Evolutionary conservation across 805 yeast species (phyloP).

Genomic region (Sungouiozyma intestinalis): DNA sequence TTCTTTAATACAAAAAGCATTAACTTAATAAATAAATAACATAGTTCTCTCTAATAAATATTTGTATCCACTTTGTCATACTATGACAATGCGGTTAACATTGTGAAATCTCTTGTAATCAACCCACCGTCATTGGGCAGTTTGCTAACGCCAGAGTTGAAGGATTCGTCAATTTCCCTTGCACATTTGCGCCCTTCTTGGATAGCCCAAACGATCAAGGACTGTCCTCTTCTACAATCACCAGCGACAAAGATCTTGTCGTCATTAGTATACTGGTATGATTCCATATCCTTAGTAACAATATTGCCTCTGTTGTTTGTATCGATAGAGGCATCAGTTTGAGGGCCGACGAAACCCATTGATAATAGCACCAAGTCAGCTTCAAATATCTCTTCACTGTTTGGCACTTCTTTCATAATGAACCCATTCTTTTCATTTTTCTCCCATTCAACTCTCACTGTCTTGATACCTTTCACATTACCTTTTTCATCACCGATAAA

Average conservation of each 20-base stretch:
- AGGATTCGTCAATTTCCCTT: slow-evolving; percentile 71
- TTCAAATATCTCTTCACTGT: slow-evolving; percentile 85
- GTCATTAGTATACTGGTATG: slow-evolving; percentile 46
- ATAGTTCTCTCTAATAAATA: not conserved
- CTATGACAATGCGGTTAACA: slow-evolving; percentile 67
- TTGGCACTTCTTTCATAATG: slow-evolving; percentile 98
- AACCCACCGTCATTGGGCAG: slow-evolving; percentile 93
- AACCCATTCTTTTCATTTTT: slow-evolving; percentile 84
- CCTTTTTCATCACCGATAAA: slow-evolving; percentile 93
- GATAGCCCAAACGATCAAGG: slow-evolving; percentile 97
- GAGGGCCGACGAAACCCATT: slow-evolving; percentile 98
- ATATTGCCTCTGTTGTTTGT: slow-evolving; percentile 66
- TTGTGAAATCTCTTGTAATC: slow-evolving; percentile 69
- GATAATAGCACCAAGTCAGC: slow-evolving; percentile 91
- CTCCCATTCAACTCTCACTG: slow-evolving; percentile 97
- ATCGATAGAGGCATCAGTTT: slow-evolving; percentile 44
- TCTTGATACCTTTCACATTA: slow-evolving; percentile 88
- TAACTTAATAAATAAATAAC: not conserved
- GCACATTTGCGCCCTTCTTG: slow-evolving; percentile 99
- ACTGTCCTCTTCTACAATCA: slow-evolving; percentile 98
- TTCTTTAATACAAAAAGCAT: not conserved
- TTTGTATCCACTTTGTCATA: slow-evolving; percentile 1
- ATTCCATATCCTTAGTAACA: slow-evolving; percentile 40
- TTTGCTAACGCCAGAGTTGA: slow-evolving; percentile 60
- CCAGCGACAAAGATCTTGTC: slow-evolving; percentile 89